A percentile compares a stretch with the other conserved stretches of the same genome.
Evolutionary conservation across 129 eudicot genomes (phyloP).

Genomic region (Dittrichia graveolens): DNA sequence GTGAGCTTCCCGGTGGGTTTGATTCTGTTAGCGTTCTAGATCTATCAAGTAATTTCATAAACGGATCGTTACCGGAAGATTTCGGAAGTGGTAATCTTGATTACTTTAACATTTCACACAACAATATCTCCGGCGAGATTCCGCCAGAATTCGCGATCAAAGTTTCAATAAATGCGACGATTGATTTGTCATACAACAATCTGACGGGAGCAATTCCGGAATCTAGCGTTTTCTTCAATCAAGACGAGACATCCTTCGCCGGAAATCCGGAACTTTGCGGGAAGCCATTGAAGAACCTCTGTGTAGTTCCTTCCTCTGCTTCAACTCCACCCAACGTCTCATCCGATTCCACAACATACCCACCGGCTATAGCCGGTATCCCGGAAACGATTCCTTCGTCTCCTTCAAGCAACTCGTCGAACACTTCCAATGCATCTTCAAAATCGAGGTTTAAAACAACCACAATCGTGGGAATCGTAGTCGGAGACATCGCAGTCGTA

Average conservation of each 20-base stretch:
- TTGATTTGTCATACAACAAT: slow-evolving; percentile 80
- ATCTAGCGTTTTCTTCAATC: slow-evolving; percentile 46
- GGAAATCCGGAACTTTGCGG: slow-evolving; percentile 90
- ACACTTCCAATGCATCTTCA: slow-evolving; percentile 20
- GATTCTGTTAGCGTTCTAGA: slow-evolving; percentile 53
- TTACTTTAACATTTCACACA: slow-evolving; percentile 71
- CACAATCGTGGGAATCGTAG: slow-evolving; percentile 63
- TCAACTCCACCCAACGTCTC: slow-evolving; percentile 54
- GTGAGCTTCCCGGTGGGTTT: slow-evolving; percentile 64
- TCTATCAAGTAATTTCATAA: slow-evolving; percentile 71
- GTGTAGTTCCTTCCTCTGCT: slow-evolving; percentile 60
- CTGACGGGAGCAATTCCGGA: slow-evolving; percentile 77
- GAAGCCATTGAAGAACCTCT: slow-evolving; percentile 55
- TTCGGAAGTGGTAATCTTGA: slow-evolving; percentile 53
- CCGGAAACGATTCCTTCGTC: slow-evolving; percentile 55
- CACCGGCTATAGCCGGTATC: slow-evolving; percentile 95
- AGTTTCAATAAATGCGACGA: slow-evolving; percentile 53
- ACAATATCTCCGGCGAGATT: slow-evolving; percentile 80
- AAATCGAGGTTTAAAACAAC: slow-evolving; percentile 43
- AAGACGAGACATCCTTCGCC: slow-evolving; percentile 46
- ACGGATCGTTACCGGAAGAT: slow-evolving; percentile 63
- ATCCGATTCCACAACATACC: slow-evolving; percentile 40
- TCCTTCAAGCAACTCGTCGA: slow-evolving; percentile 39
- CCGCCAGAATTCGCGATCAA: slow-evolving; percentile 54
- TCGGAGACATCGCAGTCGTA: slow-evolving; percentile 64